Evolutionary conservation across 192 early-diverging fungal genomes (phyloP).

Genomic region (Diversispora epigaea): DNA sequence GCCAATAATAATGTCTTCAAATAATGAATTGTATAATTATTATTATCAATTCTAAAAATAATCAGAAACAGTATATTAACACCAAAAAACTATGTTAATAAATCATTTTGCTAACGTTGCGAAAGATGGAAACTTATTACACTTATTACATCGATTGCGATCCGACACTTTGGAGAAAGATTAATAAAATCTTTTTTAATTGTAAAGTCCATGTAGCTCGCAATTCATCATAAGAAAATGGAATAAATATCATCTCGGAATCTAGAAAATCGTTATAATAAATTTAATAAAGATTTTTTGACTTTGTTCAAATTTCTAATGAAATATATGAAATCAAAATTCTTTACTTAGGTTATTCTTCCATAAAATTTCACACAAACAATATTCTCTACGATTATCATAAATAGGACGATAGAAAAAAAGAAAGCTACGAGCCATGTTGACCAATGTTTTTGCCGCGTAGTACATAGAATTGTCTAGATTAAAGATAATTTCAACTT

Average conservation of each 20-base stretch:
- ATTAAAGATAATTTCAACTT: constrained; percentile 4
- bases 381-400: constrained; percentile 34
- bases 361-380: constrained; percentile 36
- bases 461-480: neutral
- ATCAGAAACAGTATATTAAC: neutral
- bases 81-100: neutral
- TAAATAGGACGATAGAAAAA: constrained; percentile 45
- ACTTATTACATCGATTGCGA: constrained; percentile 15
- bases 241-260: constrained; percentile 9
- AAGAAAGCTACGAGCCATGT: constrained; percentile 35
- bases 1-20: neutral
- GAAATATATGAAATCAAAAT: constrained; percentile 17
- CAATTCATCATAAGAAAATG: constrained; percentile 32
- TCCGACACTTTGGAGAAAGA: constrained; percentile 26
- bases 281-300: neutral
- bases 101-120: too few species aligned
- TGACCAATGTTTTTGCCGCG: neutral
- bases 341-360: neutral
- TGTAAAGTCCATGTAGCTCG: constrained; percentile 33
- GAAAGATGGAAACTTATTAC: neutral
- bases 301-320: constrained; percentile 3
- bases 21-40: neutral
- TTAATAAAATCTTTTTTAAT: constrained; percentile 14
- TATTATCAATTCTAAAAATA: neutral
- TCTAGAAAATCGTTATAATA: neutral